Base-by-base conservation (phyloP, 2,329 filamentous ascomycete species). In the Monascus ruber region DNA sequence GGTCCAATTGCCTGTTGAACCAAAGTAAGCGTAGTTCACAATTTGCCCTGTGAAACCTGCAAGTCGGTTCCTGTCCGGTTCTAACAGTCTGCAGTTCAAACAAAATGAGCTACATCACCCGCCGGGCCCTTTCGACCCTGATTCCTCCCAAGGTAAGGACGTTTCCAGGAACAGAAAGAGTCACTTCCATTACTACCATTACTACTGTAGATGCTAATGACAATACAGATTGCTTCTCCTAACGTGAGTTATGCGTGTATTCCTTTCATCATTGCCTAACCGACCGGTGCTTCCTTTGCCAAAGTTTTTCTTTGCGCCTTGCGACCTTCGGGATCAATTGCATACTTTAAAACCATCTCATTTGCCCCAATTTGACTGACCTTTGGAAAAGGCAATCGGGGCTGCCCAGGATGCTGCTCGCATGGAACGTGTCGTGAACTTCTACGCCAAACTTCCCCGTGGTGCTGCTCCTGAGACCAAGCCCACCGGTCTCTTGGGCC, bases 381-480 rank as follows among this genome's bases (percentile, higher is more conserved):
- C 50, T 40, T 40, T 37, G 33, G 43, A 47, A 52, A 65, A 96
- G 91, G 88, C 85, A 56, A 87, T 98, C 63, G 89, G 91, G 61
- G 83, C 84, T 63, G 87, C 88, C 55, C 85, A 88, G 63, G 89
- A 96, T 79, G 91, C 91, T 63, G 78, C 87, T 62, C 86, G 89
- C 66, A 96, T 98, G 91, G 84, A 94, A 68, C 85, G 88, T 59
- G 87, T 98, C 56, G 89, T 96, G 68, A 85, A 77, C 73, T 96
- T 98, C 78, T 98, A 98, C 78, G 86, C 93, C 74, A 93, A 89
- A 70, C 86, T 98, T 44, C 91, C 93, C 63, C 86, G 88, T 62
- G 93, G 91, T 56, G 69, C 85, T 54, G 88, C 88, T 59, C 88
- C 91, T 58, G 80, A 86, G 67, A 67, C 78, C 54, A 79, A 94